Evolutionary conservation across 2,329 filamentous ascomycete species (phyloP), one percentile per base, ranked within the genome.

Genomic region (Epichloe bromicola): DNA sequence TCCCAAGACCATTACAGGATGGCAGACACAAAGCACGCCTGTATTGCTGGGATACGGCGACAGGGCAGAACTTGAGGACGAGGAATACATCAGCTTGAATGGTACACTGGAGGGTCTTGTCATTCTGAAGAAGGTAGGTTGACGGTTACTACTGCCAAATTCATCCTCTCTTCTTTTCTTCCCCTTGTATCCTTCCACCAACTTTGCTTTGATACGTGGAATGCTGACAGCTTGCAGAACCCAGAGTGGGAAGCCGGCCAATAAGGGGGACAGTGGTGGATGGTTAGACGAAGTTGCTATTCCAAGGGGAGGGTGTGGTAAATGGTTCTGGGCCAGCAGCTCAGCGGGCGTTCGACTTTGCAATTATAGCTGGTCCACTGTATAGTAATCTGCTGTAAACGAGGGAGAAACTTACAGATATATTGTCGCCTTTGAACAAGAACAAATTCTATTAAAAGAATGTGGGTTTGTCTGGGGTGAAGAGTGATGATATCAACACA

Each of bases 11-110:
- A 98, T 98, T 62, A 98, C 93, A 10, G 93, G 93, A 49, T 98
- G 93, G 93, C 93, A 98, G 71, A 98, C 93, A 58, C 93, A 98
- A 75, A 96, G 88, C 73, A 98, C 93, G n/a, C 93, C 93, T 1
- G 93, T 98, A 45, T 74, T 98, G 53, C 74, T 98, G 60, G 85
- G 88, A n/a, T 85, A 95, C 63, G 93, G 94, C 33, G 93, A 98
- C 74, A 79, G 94, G 61, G 93, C 93, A 10, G 93, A 98, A 74
- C 74, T 98, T 48, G 93, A 98, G 69, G 93, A 98, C 62, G 93
- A 98, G 72, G 84, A 98, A 72, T 98, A 97, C 67, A 84, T 97
- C 57, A 88, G 86, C 68, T 72, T 98, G 63, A 94, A 84, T 66
- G 93, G 82, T 72, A 95, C 84, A 49, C 76, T 98, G 55, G 93